phyloP scores from a whole-genome alignment of 2,329 filamentous ascomycete species.

The Pseudocercospora fijiensis region DNA sequence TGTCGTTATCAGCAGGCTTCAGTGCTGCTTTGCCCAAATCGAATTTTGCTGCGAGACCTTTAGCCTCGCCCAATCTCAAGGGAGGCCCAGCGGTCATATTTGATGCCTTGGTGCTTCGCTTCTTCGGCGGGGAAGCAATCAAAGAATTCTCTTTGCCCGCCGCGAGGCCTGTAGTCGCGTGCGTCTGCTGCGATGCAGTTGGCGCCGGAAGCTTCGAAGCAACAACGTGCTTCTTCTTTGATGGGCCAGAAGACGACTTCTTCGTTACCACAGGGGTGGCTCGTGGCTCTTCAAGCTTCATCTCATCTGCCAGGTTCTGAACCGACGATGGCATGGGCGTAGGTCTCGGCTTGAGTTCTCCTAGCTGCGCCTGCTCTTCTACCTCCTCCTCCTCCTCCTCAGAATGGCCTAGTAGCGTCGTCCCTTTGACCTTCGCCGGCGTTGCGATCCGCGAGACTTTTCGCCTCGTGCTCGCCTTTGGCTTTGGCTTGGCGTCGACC shows the following conservation, averaged over 20 bases:
- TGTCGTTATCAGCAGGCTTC: conserved; percentile 13
- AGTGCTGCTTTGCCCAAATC: conserved; percentile 25
- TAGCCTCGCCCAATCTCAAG: conserved; percentile 12
- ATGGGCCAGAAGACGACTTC: conserved; percentile 1
- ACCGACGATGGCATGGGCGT: conserved; percentile 9
- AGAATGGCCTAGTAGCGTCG: background rate
- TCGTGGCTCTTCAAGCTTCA: conserved; percentile 3
- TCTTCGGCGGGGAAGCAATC: conserved; percentile 36
- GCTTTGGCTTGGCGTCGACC: background rate
- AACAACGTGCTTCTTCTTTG: conserved; percentile 18
- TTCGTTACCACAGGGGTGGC: background rate
- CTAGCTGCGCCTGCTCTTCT: conserved; percentile 1
- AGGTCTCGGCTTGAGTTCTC: conserved; percentile 1
- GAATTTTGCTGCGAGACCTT: conserved; percentile 29
- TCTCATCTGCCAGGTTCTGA: background rate
- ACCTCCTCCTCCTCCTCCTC: background rate
- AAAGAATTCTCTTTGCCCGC: conserved; percentile 32
- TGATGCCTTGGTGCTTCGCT: conserved; percentile 19
- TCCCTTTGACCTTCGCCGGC: conserved; percentile 33
- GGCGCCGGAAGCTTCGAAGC: conserved; percentile 30
- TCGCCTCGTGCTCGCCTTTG: conserved; percentile 23
- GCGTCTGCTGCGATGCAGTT: conserved; percentile 5
- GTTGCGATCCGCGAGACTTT: conserved; percentile 38
- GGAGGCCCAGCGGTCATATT: conserved; percentile 10
- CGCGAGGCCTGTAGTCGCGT: conserved; percentile 6